Percentiles rank a stretch among this genome's conserved stretches.
Conservation (phyloP, 306 rosid species). For the Trifolium pratense region DNA sequence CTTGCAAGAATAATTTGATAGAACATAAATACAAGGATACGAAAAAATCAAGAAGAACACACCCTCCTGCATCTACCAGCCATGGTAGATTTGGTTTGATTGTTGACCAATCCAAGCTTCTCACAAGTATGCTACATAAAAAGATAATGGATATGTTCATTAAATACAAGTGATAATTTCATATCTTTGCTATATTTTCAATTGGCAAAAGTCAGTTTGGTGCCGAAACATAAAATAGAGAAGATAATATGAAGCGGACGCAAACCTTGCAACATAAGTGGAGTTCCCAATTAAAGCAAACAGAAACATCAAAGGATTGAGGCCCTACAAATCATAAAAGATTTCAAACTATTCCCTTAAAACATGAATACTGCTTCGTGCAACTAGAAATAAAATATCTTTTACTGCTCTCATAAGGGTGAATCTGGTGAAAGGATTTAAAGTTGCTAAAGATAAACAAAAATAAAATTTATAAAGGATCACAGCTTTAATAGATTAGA, state of each 20-base stretch:
- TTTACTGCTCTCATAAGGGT: slow-evolving; percentile 26
- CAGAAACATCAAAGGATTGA: slow-evolving; percentile 82
- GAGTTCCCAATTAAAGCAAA: slow-evolving; percentile 82
- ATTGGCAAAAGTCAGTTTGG: slow-evolving; percentile 24
- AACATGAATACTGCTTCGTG: slow-evolving; percentile 17
- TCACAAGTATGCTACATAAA: slow-evolving; percentile 69
- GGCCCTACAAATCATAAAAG: slow-evolving; percentile 68
- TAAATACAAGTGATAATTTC: slow-evolving; percentile 31
- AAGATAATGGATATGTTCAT: slow-evolving; percentile 14
- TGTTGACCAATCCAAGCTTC: slow-evolving; percentile 71
- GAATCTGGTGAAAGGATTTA: slow-evolving; percentile 35
- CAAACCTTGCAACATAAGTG: slow-evolving; percentile 79
- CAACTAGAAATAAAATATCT: slow-evolving; percentile 26
- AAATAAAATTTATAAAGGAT: background rate
- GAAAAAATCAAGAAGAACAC: slow-evolving; percentile 74
- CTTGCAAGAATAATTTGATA: slow-evolving; percentile 32
- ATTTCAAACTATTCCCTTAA: slow-evolving; percentile 9
- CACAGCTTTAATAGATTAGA: slow-evolving; percentile 31
- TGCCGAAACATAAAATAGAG: slow-evolving; percentile 14
- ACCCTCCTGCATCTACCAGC: slow-evolving; percentile 90
- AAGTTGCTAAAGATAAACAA: slow-evolving; percentile 18
- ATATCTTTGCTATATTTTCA: slow-evolving; percentile 7
- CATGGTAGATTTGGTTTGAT: slow-evolving; percentile 82
- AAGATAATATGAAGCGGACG: slow-evolving; percentile 23
- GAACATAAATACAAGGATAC: slow-evolving; percentile 66